Percentiles rank a stretch among this genome's conserved stretches.
These are phyloP conservation scores for Musa balbisiana DNA, from an alignment of 202 grass and related monocot species.

Conservation along the genomic window DNA sequence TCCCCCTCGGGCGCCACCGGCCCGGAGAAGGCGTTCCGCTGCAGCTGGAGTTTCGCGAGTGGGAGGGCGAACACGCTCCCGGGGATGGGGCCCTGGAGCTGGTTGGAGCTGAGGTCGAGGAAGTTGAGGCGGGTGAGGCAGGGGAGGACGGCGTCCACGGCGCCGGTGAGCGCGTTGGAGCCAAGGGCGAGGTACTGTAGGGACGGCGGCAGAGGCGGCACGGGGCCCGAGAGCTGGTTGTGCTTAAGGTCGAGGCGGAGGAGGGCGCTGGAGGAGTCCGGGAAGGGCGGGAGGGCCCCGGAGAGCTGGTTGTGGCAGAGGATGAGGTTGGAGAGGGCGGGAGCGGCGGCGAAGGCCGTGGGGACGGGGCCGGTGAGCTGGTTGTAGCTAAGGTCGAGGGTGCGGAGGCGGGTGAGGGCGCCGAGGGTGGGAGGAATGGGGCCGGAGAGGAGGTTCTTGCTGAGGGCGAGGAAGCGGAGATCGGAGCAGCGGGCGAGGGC, in stretches of 20 bases:
- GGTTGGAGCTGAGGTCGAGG: conserved; percentile 16
- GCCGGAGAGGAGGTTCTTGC: conserved; percentile 16
- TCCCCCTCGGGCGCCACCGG: background rate
- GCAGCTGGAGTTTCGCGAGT: conserved; percentile 10
- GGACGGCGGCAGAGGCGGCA: conserved; percentile 4
- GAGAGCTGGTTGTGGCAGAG: conserved; percentile 18
- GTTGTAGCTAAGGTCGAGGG: conserved; percentile 22
- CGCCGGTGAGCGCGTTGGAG: conserved; percentile 4
- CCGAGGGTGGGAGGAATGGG: background rate
- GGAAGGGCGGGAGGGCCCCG: background rate
- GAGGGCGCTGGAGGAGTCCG: background rate
- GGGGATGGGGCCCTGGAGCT: conserved; percentile 1
- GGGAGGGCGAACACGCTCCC: conserved; percentile 9
- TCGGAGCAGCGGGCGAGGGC: background rate
- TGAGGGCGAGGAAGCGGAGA: conserved; percentile 15
- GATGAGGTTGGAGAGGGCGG: conserved; percentile 3
- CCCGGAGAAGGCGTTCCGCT: conserved; percentile 21
- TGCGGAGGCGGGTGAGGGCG: conserved; percentile 9
- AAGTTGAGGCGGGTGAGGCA: conserved; percentile 4
- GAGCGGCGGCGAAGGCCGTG: background rate
- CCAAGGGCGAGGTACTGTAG: conserved; percentile 5
- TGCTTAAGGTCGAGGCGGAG: conserved; percentile 16
- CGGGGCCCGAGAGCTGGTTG: conserved; percentile 4
- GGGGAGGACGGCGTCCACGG: conserved; percentile 11
- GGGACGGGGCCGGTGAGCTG: conserved; percentile 11